Evolutionary conservation across 169 alveolate genomes (phyloP).

Genomic region (Miamiensis avidus): DNA sequence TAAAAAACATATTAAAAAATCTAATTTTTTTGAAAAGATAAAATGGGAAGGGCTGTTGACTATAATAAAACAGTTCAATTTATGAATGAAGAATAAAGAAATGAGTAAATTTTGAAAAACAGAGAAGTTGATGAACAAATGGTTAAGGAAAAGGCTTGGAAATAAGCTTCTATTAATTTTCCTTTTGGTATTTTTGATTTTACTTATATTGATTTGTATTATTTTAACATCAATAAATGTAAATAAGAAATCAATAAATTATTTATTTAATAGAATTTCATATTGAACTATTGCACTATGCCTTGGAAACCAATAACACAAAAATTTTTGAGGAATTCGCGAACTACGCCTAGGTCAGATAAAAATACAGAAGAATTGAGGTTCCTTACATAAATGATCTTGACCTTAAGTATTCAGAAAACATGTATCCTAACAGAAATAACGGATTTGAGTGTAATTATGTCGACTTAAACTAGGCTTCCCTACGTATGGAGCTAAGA

Average conservation of each 20-base stretch:
- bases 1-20: conserved; percentile 64
- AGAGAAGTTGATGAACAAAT: conserved; percentile 62
- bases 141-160: conserved; percentile 77
- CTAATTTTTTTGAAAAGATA: conserved; percentile 50
- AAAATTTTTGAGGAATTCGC: conserved; percentile 69
- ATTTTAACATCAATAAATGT: too few relatives aligned
- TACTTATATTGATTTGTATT: too few relatives aligned
- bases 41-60: conserved; percentile 58
- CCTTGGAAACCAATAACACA: conserved; percentile 70
- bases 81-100: conserved; percentile 54
- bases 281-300: conserved; percentile 68
- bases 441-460: conserved; percentile 80
- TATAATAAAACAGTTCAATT: background rate
- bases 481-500: conserved; percentile 72
- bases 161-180: conserved; percentile 61
- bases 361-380: conserved; percentile 78
- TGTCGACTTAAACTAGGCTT: conserved; percentile 77
- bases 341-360: conserved; percentile 69
- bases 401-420: conserved; percentile 72
- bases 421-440: conserved; percentile 77
- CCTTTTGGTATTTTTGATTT: too few relatives aligned
- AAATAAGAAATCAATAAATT: too few relatives aligned
- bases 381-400: conserved; percentile 81
- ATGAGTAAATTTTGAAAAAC: conserved; percentile 67
- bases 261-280: too few relatives aligned